Evolutionary conservation across 2,329 filamentous ascomycete genomes (phyloP).

Genomic region (Fusarium algeriense): DNA sequence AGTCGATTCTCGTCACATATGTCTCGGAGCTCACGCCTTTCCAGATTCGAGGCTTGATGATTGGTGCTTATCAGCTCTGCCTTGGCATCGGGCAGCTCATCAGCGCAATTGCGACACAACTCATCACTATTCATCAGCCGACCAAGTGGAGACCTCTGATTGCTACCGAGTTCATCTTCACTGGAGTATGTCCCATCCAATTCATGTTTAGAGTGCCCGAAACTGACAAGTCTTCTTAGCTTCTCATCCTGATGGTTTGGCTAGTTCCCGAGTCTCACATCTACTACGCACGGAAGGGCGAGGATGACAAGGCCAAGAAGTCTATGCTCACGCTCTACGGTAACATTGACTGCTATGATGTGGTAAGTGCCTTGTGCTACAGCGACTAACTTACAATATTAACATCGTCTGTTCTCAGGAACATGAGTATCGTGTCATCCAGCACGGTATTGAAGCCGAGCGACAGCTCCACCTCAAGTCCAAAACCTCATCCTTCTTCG

Average conservation of each 20-base stretch:
- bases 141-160: neutral
- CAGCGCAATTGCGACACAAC: neutral
- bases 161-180: neutral
- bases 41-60: constrained; percentile 25
- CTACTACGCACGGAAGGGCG: neutral
- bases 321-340: neutral
- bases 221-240: neutral
- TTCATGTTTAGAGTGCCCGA: neutral
- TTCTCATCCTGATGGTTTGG: neutral
- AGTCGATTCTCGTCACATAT: constrained; percentile 21
- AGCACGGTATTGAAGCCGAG: neutral
- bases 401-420: neutral
- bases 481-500: constrained; percentile 12
- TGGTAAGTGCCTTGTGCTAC: neutral
- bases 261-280: neutral
- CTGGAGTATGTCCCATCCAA: neutral
- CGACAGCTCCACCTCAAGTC: neutral
- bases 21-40: constrained; percentile 24
- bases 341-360: neutral
- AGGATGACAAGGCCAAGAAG: neutral
- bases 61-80: constrained; percentile 19
- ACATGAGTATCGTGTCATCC: neutral
- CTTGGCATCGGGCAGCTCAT: neutral
- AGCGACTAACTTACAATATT: too few relatives aligned
- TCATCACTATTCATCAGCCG: neutral